Percentiles rank a stretch among this genome's conserved stretches.
These are phyloP conservation scores for Salix viminalis DNA, from an alignment of 345 rosid species.

Conservation along the genomic window DNA sequence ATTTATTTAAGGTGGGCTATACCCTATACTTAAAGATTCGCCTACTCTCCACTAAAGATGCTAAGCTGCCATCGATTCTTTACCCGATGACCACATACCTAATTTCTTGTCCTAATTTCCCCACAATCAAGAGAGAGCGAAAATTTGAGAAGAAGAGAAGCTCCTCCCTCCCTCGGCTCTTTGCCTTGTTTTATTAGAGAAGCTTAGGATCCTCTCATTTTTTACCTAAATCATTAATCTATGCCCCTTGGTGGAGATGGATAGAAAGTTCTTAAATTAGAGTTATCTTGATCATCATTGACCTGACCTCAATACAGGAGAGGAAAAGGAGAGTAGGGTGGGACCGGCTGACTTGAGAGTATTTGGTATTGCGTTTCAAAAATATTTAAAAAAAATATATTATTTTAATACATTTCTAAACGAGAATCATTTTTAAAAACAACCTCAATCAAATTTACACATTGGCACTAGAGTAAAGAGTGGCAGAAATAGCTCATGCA, in stretches of 20 bases:
- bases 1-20: neutral
- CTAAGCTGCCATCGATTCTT: slow-evolving; percentile 3
- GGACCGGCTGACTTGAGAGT: neutral
- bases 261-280: neutral
- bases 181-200: neutral
- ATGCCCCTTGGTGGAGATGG: neutral
- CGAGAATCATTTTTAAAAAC: no score
- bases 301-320: neutral
- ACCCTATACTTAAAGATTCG: neutral
- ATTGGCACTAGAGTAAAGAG: no score
- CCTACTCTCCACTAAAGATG: slow-evolving; percentile 18
- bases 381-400: no score
- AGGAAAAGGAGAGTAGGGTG: neutral
- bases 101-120: slow-evolving; percentile 21
- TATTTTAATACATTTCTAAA: no score
- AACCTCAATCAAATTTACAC: no score
- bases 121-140: neutral
- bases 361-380: no score
- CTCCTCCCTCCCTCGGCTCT: neutral
- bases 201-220: no score
- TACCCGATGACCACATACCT: slow-evolving; percentile 18
- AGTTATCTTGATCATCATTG: neutral
- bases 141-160: neutral
- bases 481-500: neutral
- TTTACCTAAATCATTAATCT: neutral